These are phyloP conservation scores for Microbotryomycetes sp. DNA, from an alignment of 1,284 basidiomycete species.

Conservation along the genomic window DNA sequence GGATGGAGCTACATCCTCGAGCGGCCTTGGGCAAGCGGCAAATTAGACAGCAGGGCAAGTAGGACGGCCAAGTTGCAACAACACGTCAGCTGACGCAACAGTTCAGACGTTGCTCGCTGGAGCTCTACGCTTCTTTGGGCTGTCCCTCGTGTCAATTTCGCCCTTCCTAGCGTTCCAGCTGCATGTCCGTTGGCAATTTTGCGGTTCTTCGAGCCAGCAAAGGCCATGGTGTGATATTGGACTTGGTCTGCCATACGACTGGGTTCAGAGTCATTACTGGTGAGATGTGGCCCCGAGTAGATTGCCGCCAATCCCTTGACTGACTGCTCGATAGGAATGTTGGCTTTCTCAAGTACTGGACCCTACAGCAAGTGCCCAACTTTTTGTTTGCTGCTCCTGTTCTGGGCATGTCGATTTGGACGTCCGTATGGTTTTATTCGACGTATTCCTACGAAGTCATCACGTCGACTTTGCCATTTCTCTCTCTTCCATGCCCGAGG, in stretches of 20 bases:
- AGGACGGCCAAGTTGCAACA: too few species aligned
- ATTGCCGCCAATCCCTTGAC: neutral
- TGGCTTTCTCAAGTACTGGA: slow-evolving; percentile 84
- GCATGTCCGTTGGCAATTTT: slow-evolving; percentile 60
- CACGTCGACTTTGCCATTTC: slow-evolving; percentile 10
- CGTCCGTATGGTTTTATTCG: slow-evolving; percentile 27
- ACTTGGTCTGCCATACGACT: slow-evolving; percentile 68
- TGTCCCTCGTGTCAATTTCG: slow-evolving; percentile 48
- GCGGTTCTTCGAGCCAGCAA: slow-evolving; percentile 38
- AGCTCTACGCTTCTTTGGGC: slow-evolving; percentile 41
- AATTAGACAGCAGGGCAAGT: neutral
- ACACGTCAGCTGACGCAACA: neutral
- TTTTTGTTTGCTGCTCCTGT: slow-evolving; percentile 69
- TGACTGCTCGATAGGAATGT: slow-evolving; percentile 50
- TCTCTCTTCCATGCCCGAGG: neutral
- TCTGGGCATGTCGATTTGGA: slow-evolving; percentile 30
- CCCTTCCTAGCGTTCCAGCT: slow-evolving; percentile 69
- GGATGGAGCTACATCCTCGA: slow-evolving; percentile 51
- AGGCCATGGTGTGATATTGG: slow-evolving; percentile 58
- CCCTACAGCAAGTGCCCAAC: slow-evolving; percentile 72
- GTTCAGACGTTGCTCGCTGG: slow-evolving; percentile 37
- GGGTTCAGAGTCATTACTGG: slow-evolving; percentile 80
- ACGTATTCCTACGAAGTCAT: neutral
- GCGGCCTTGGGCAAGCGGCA: neutral
- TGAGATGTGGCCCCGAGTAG: slow-evolving; percentile 30